These are phyloP conservation scores for Cladosporium phlei DNA, from an alignment of 2,329 filamentous ascomycete genomes.

Conservation along the genomic window DNA sequence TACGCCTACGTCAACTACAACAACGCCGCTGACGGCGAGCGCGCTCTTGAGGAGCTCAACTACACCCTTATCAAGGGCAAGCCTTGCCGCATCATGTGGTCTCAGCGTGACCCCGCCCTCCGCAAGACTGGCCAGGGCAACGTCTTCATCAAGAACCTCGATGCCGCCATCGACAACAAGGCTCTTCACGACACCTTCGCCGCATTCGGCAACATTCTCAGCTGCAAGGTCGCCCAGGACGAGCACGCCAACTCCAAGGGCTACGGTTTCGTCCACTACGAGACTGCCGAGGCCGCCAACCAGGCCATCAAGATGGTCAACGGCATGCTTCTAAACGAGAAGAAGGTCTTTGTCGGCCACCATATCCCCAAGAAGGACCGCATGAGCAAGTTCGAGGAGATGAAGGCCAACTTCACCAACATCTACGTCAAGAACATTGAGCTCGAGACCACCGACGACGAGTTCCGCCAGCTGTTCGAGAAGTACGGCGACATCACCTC, in stretches of 20 bases:
- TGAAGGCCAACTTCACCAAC: conserved; percentile 99
- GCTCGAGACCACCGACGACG: conserved; percentile 77
- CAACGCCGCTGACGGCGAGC: conserved; percentile 91
- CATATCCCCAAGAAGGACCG: conserved; percentile 99
- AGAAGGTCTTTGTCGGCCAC: conserved; percentile 99
- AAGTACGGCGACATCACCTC: conserved; percentile 92
- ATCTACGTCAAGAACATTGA: conserved; percentile 99
- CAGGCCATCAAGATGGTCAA: conserved; percentile 99
- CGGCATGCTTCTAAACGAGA: conserved; percentile 99
- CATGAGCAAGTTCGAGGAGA: conserved; percentile 99
- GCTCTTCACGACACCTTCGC: conserved; percentile 98
- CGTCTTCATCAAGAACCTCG: conserved; percentile 99
- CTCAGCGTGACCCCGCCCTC: conserved; percentile 95
- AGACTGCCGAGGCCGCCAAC: conserved; percentile 94
- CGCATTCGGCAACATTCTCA: conserved; percentile 97
- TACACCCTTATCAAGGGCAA: conserved; percentile 99
- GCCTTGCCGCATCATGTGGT: conserved; percentile 99
- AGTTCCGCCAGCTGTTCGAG: conserved; percentile 92
- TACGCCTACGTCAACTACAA: conserved; percentile 99
- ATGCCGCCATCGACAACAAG: conserved; percentile 99
- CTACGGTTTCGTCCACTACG: conserved; percentile 99
- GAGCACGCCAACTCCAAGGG: conserved; percentile 96
- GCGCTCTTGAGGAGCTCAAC: conserved; percentile 97
- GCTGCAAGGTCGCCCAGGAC: conserved; percentile 98
- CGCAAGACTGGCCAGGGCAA: conserved; percentile 99